Evolutionary conservation across 2,329 filamentous ascomycete species (phyloP).

Genomic region (Colletotrichum sp.): DNA sequence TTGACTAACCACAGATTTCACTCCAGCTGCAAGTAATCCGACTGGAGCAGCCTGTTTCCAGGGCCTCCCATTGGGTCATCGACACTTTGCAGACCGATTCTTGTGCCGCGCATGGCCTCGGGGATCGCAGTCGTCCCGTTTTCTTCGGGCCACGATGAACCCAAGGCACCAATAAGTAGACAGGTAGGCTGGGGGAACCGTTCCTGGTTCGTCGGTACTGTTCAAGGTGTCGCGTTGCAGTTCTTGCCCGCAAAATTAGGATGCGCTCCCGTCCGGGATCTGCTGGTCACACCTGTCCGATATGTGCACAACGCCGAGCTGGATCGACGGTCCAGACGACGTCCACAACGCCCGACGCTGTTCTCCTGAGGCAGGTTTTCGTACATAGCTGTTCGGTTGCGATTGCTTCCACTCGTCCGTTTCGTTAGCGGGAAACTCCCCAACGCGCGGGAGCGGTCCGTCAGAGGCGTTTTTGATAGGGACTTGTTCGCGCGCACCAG

Average conservation of each 20-base stretch:
- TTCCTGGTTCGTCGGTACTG: background rate
- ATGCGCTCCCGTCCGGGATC: conserved; percentile 1
- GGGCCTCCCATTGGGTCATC: background rate
- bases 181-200: background rate
- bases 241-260: background rate
- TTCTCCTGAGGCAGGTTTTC: background rate
- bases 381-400: background rate
- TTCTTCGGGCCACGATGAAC: background rate
- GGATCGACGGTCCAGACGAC: background rate
- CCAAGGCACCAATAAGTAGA: background rate
- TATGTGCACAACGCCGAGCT: background rate
- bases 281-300: background rate
- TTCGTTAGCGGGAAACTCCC: background rate
- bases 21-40: background rate
- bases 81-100: background rate
- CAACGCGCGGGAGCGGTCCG: background rate
- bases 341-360: background rate
- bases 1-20: background rate
- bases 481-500: background rate
- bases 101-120: background rate
- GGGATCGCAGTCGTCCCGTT: background rate
- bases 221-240: background rate
- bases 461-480: background rate
- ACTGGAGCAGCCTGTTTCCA: background rate
- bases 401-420: background rate